These are phyloP conservation scores for Trichoderma citrinoviride DNA, from an alignment of 2,329 filamentous ascomycete genomes.

Conservation along the genomic window DNA sequence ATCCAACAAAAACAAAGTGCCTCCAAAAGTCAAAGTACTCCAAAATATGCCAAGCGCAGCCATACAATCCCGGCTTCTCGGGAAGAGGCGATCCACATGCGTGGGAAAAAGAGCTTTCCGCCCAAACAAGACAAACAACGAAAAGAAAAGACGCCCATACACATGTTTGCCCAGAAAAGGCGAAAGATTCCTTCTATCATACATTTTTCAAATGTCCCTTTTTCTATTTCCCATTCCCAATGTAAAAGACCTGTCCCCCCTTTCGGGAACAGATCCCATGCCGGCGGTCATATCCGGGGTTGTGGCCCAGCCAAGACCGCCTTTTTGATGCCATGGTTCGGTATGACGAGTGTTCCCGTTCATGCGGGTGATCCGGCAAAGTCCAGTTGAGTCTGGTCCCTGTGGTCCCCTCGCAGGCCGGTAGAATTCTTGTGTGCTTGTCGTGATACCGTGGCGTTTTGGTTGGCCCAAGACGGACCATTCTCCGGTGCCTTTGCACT, in stretches of 20 bases:
- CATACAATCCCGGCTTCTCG: constrained; percentile 7
- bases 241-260: constrained; percentile 1
- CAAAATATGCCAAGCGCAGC: constrained; percentile 13
- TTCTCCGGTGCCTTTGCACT: not conserved
- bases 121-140: not conserved
- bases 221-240: constrained; percentile 15
- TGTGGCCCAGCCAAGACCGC: not conserved
- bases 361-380: not conserved
- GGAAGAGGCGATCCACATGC: not conserved
- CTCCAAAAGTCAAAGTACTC: constrained; percentile 14
- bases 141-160: constrained; percentile 9
- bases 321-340: constrained; percentile 6
- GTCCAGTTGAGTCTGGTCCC: not conserved
- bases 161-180: constrained; percentile 10
- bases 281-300: not conserved
- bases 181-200: constrained; percentile 16
- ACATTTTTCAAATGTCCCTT: constrained; percentile 19
- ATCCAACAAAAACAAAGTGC: not conserved
- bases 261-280: constrained; percentile 6
- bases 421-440: not conserved
- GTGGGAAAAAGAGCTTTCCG: not conserved
- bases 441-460: constrained; percentile 14
- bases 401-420: not conserved
- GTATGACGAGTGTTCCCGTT: not conserved
- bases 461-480: not conserved